Conservation (phyloP, 148 eudicot species). For the Persicaria maculosa region DNA sequence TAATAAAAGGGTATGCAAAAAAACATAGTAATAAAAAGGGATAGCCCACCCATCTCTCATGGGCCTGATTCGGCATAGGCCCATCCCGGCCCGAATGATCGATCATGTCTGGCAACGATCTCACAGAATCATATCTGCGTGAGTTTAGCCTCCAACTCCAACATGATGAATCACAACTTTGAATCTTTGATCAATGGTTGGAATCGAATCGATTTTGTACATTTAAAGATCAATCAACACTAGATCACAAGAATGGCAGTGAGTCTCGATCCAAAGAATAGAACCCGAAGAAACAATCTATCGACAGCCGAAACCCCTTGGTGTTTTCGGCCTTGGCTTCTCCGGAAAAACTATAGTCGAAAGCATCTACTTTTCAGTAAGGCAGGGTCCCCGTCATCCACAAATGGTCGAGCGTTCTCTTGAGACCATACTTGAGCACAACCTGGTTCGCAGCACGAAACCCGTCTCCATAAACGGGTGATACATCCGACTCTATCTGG, state of each 20-base stretch:
- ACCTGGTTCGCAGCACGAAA: constrained; percentile 65
- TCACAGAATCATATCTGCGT: no score
- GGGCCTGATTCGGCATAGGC: no score
- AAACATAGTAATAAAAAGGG: no score
- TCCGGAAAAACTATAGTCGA: background rate
- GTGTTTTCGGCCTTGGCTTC: background rate
- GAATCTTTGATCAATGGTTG: background rate
- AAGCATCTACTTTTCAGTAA: constrained; percentile 21
- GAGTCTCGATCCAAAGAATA: background rate
- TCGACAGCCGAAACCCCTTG: background rate
- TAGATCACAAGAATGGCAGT: background rate
- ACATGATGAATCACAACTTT: background rate
- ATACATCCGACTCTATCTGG: constrained; percentile 73
- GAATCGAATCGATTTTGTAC: background rate
- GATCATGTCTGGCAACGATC: no score
- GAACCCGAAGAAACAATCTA: background rate
- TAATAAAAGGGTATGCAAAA: no score
- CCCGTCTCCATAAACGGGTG: constrained; percentile 72
- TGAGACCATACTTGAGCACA: constrained; percentile 58
- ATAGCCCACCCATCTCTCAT: no score
- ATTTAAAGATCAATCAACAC: background rate
- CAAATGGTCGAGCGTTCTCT: constrained; percentile 56
- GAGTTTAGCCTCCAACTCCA: no score
- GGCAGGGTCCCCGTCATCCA: constrained; percentile 63
- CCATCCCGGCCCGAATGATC: no score